Percentiles rank a stretch among this genome's conserved stretches.
Evolutionary conservation across 2,329 filamentous ascomycete genomes (phyloP).

Genomic region (Talaromyces islandicus): DNA sequence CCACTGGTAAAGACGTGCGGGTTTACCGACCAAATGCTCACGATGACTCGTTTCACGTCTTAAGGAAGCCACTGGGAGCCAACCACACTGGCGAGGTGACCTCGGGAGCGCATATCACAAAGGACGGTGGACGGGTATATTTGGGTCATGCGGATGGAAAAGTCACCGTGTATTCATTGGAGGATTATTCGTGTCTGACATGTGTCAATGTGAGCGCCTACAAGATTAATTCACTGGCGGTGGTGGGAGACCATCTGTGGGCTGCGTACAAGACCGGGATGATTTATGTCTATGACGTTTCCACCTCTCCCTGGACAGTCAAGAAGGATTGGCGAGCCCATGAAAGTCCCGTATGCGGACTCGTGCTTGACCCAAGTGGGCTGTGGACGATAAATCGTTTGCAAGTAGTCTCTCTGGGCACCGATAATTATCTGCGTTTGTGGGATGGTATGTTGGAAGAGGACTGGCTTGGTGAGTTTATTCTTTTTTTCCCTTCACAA

Average conservation of each 20-base stretch:
- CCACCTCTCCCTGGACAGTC: constrained; percentile 74
- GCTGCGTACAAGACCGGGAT: constrained; percentile 91
- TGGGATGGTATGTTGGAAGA: constrained; percentile 94
- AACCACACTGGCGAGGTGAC: constrained; percentile 80
- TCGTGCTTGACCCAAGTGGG: constrained; percentile 72
- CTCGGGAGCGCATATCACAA: constrained; percentile 68
- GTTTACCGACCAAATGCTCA: constrained; percentile 70
- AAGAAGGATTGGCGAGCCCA: constrained; percentile 96
- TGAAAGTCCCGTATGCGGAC: constrained; percentile 69
- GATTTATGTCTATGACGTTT: constrained; percentile 87
- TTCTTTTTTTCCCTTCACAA: neutral
- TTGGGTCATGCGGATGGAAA: constrained; percentile 93
- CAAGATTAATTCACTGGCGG: constrained; percentile 84
- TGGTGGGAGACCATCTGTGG: constrained; percentile 80
- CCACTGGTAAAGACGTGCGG: constrained; percentile 77
- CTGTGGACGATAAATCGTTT: constrained; percentile 78
- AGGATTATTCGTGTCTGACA: constrained; percentile 69
- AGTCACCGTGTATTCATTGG: constrained; percentile 81
- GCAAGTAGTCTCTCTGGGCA: constrained; percentile 80
- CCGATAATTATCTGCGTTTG: constrained; percentile 73
- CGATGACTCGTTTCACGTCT: constrained; percentile 66
- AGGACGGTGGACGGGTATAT: constrained; percentile 72
- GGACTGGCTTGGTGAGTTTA: constrained; percentile 69
- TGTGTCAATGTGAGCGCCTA: constrained; percentile 84
- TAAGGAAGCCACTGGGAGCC: constrained; percentile 63